These are phyloP conservation scores for Lepraria neglecta DNA, from an alignment of 495 filamentous ascomycete species.

Conservation along the genomic window DNA sequence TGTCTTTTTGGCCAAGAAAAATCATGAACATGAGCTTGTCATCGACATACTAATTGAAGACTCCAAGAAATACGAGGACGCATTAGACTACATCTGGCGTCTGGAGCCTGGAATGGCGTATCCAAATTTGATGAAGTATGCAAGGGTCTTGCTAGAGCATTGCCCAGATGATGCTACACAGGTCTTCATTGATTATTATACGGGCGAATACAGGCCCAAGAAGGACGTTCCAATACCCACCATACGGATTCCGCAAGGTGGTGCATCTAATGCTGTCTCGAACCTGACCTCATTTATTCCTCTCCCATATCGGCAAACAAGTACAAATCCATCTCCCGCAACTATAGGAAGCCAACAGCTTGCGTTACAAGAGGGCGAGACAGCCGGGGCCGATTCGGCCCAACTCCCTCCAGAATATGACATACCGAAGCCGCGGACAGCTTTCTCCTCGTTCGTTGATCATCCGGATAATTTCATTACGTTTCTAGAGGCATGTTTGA, in stretches of 20 bases:
- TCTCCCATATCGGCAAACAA: conserved; percentile 71
- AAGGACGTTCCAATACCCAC: conserved; percentile 48
- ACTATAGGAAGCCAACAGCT: conserved; percentile 31
- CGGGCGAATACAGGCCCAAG: conserved; percentile 69
- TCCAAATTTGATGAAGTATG: conserved; percentile 88
- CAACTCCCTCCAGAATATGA: conserved; percentile 35
- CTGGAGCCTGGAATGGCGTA: conserved; percentile 81
- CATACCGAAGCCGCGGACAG: conserved; percentile 73
- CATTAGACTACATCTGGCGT: conserved; percentile 83
- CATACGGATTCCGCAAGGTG: conserved; percentile 50
- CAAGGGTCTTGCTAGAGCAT: conserved; percentile 78
- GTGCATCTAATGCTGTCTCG: conserved; percentile 65
- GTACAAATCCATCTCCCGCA: conserved; percentile 40
- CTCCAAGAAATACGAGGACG: conserved; percentile 79
- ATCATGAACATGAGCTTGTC: conserved; percentile 87
- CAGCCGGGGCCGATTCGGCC: conserved; percentile 30
- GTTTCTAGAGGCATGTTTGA: conserved; percentile 80
- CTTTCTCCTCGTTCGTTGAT: conserved; percentile 95
- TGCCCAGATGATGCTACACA: conserved; percentile 73
- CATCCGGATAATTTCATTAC: conserved; percentile 83
- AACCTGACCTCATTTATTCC: conserved; percentile 79
- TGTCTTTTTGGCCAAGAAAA: conserved; percentile 88
- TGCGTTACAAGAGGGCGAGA: conserved; percentile 29
- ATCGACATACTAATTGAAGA: conserved; percentile 95
- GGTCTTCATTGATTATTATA: conserved; percentile 90